Evolutionary conservation across 2,329 filamentous ascomycete species (phyloP).

Genomic region (Orbilia oligospora): DNA sequence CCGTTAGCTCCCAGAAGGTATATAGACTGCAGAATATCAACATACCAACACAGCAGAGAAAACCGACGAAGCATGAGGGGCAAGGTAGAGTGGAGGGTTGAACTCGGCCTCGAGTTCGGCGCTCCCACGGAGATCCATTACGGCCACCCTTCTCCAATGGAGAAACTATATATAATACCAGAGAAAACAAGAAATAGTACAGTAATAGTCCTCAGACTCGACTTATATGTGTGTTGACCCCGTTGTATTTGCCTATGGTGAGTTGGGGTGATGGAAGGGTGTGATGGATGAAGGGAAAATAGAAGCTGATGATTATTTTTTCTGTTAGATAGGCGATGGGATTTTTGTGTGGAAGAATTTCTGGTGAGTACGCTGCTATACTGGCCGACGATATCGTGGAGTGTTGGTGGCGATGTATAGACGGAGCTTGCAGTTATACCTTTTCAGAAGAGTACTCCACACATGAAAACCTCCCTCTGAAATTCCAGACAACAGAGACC

Average conservation of each 20-base stretch:
- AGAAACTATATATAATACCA: conserved; percentile 20
- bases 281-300: conserved; percentile 9
- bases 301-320: conserved; percentile 5
- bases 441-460: not conserved
- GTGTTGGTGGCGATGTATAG: conserved; percentile 39
- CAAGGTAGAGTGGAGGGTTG: conserved; percentile 44
- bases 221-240: conserved; percentile 39
- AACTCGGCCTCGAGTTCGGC: conserved; percentile 18
- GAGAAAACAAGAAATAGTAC: not conserved
- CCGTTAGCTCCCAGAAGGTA: not conserved
- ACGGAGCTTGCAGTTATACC: conserved; percentile 4
- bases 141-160: conserved; percentile 17
- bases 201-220: not conserved
- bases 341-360: conserved; percentile 3
- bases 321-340: not conserved
- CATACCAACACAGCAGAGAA: conserved; percentile 59
- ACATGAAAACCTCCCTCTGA: not conserved
- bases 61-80: conserved; percentile 52
- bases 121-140: conserved; percentile 26
- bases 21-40: not conserved
- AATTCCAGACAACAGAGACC: not conserved
- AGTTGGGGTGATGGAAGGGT: not conserved
- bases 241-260: conserved; percentile 20
- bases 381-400: not conserved
- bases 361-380: conserved; percentile 6